These are phyloP conservation scores for Fusarium euwallaceae DNA, from an alignment of 2,329 filamentous ascomycete genomes.

Conservation along the genomic window DNA sequence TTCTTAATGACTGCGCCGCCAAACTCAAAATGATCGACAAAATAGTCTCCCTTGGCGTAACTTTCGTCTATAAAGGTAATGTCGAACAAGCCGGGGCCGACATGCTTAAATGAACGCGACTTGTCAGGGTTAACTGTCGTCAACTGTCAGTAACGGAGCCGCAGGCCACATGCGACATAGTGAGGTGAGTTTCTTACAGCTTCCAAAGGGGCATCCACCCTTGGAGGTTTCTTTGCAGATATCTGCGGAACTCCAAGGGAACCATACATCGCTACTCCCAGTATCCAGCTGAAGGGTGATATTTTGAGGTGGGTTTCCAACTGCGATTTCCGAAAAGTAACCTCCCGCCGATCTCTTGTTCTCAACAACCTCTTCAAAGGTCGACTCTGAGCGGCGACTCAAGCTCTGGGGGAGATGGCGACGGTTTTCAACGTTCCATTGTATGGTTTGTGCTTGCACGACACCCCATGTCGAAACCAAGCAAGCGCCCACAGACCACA, in stretches of 20 bases:
- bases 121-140: constrained; percentile 58
- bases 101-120: constrained; percentile 62
- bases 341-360: constrained; percentile 61
- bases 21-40: constrained; percentile 68
- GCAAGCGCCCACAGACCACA: constrained; percentile 33
- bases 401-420: constrained; percentile 50
- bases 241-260: constrained; percentile 56
- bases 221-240: constrained; percentile 54
- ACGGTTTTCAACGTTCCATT: constrained; percentile 62
- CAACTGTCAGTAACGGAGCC: constrained; percentile 37
- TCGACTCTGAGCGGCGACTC: constrained; percentile 53
- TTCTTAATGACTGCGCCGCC: constrained; percentile 65
- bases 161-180: background rate
- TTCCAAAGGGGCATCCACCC: constrained; percentile 58
- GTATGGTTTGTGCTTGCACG: constrained; percentile 54
- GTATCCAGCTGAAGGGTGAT: constrained; percentile 73
- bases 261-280: constrained; percentile 75
- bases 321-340: constrained; percentile 68
- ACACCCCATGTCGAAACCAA: constrained; percentile 42
- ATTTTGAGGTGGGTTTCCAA: constrained; percentile 70
- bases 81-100: constrained; percentile 61
- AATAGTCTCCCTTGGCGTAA: constrained; percentile 69
- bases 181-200: constrained; percentile 56
- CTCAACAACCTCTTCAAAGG: constrained; percentile 58
- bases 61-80: constrained; percentile 75